A percentile compares a stretch with the other conserved stretches of the same genome.
Evolutionary conservation across 2,329 filamentous ascomycete species (phyloP).

Genomic region (Trichothecium sympodiale): DNA sequence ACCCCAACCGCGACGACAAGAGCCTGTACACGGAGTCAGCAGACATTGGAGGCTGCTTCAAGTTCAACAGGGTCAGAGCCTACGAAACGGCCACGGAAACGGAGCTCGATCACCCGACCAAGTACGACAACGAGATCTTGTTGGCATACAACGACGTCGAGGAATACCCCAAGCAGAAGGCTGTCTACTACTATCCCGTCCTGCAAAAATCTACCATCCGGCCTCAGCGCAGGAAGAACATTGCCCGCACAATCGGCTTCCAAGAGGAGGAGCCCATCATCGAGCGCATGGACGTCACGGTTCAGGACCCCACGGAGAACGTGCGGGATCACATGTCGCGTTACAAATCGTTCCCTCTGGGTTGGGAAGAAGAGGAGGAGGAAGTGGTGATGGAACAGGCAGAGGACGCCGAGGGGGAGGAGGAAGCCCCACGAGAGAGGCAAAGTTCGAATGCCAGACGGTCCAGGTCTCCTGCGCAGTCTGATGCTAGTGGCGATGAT

Average conservation of each 20-base stretch:
- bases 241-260: constrained; percentile 39
- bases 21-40: constrained; percentile 42
- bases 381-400: constrained; percentile 17
- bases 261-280: constrained; percentile 40
- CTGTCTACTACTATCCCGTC: constrained; percentile 57
- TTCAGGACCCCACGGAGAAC: constrained; percentile 44
- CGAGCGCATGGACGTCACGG: constrained; percentile 43
- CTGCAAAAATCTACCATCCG: constrained; percentile 53
- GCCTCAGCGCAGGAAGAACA: constrained; percentile 53
- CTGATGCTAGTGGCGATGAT: constrained; percentile 36
- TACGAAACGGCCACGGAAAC: constrained; percentile 53
- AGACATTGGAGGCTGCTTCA: constrained; percentile 39
- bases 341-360: constrained; percentile 42
- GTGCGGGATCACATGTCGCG: constrained; percentile 38
- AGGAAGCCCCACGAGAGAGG: constrained; percentile 5
- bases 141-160: constrained; percentile 46
- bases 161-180: constrained; percentile 39
- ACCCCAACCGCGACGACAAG: constrained; percentile 41
- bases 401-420: constrained; percentile 17
- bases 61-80: constrained; percentile 49
- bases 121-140: constrained; percentile 54
- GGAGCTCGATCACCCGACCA: constrained; percentile 43
- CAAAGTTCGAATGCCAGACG: constrained; percentile 14
- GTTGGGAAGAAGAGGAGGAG: constrained; percentile 28
- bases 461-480: constrained; percentile 19